Percentiles rank a stretch among this genome's conserved stretches.
phyloP scores from a whole-genome alignment of 1,139 yeast species.

The Hyphopichia khmerensis region DNA sequence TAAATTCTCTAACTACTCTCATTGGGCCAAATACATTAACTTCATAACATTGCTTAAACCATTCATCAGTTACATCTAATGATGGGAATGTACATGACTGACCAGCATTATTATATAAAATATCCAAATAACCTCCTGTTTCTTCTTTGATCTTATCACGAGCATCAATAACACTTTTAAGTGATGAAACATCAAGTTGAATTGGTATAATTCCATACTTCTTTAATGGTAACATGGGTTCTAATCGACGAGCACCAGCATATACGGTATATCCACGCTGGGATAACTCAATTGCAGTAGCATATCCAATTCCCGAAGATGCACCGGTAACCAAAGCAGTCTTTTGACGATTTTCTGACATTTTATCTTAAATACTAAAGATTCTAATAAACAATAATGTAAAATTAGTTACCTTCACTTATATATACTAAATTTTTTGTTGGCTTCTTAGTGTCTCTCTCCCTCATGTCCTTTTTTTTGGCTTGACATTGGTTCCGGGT shows the following conservation, averaged over 20 bases:
- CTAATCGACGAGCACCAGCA: conserved; percentile 73
- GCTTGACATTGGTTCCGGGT: too few relatives aligned
- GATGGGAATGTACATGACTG: conserved; percentile 72
- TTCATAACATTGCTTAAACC: conserved; percentile 53
- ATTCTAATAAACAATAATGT: too few relatives aligned
- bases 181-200: conserved; percentile 45
- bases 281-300: conserved; percentile 64
- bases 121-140: conserved; percentile 51
- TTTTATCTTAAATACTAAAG: too few relatives aligned
- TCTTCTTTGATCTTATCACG: conserved; percentile 24
- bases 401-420: too few relatives aligned
- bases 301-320: conserved; percentile 47
- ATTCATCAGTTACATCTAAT: conserved; percentile 61
- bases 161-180: conserved; percentile 48
- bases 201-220: conserved; percentile 32
- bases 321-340: conserved; percentile 31
- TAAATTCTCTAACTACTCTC: conserved; percentile 59
- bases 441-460: too few relatives aligned
- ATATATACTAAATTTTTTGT: too few relatives aligned
- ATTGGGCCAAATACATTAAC: conserved; percentile 74
- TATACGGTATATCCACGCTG: conserved; percentile 34
- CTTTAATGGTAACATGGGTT: conserved; percentile 56
- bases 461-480: too few relatives aligned
- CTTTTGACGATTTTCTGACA: conserved; percentile 8
- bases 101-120: conserved; percentile 64